Evolutionary conservation across 768 basidiomycete genomes (phyloP).

Genomic region (Dioszegia aurantiaca): DNA sequence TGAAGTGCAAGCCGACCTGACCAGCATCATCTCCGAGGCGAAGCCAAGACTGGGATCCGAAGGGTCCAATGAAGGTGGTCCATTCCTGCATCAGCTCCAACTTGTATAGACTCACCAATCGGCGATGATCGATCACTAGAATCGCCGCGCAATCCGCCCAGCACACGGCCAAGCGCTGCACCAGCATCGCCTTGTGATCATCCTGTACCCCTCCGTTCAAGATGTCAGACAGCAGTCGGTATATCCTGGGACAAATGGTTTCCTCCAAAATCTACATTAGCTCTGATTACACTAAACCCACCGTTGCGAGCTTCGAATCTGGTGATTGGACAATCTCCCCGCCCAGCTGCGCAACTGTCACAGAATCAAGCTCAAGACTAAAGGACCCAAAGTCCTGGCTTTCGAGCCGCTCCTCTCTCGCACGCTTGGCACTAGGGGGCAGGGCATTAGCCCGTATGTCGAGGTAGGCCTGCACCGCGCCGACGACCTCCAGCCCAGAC

Average conservation of each 20-base stretch:
- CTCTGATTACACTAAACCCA: constrained; percentile 40
- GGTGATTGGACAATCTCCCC: constrained; percentile 53
- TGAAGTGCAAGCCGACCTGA: constrained; percentile 65
- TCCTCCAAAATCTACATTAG: constrained; percentile 57
- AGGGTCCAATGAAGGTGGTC: constrained; percentile 60
- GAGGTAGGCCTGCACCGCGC: constrained; percentile 63
- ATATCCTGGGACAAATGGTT: constrained; percentile 60
- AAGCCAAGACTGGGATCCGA: constrained; percentile 60
- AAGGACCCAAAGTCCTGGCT: constrained; percentile 68
- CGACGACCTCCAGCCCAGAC: constrained; percentile 61
- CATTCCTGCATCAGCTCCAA: constrained; percentile 58
- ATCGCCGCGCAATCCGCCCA: constrained; percentile 72
- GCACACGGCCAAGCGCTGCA: constrained; percentile 62
- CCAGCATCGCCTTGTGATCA: neutral
- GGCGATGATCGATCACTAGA: constrained; percentile 56
- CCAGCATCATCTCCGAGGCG: constrained; percentile 59
- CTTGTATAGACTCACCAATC: constrained; percentile 18
- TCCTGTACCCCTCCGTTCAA: constrained; percentile 48
- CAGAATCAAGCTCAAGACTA: constrained; percentile 64
- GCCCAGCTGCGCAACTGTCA: constrained; percentile 61
- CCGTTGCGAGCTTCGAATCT: constrained; percentile 60
- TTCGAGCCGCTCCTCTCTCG: constrained; percentile 40
- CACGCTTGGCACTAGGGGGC: constrained; percentile 52
- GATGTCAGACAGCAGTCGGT: constrained; percentile 59
- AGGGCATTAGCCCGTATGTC: constrained; percentile 59